Evolutionary conservation across 306 rosid genomes (phyloP).

Genomic region (Cucurbita pepo): DNA sequence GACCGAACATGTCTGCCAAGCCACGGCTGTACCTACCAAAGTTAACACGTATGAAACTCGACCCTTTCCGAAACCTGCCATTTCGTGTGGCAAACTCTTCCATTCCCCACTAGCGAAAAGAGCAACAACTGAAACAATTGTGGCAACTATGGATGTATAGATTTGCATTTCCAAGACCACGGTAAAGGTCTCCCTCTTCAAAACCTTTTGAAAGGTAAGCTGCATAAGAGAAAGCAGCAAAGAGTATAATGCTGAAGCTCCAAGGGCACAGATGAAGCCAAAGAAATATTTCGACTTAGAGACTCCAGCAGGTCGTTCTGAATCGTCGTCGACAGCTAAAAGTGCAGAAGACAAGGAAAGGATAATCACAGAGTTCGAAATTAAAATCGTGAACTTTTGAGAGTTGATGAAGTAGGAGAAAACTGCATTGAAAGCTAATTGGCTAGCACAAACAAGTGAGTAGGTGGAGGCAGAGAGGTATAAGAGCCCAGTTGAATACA

Average conservation of each 20-base stretch:
- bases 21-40: conserved; percentile 58
- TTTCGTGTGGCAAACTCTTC: conserved; percentile 53
- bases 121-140: conserved; percentile 43
- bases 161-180: conserved; percentile 91
- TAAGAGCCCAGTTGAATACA: conserved; percentile 67
- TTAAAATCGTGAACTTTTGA: conserved; percentile 64
- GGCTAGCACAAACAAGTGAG: conserved; percentile 72
- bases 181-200: conserved; percentile 65
- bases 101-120: conserved; percentile 77
- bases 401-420: conserved; percentile 76
- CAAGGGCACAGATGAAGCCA: conserved; percentile 64
- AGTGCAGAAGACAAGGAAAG: conserved; percentile 59
- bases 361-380: conserved; percentile 51
- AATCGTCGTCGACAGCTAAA: conserved; percentile 61
- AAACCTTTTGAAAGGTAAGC: conserved; percentile 59
- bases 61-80: conserved; percentile 44
- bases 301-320: conserved; percentile 28
- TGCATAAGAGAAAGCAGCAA: conserved; percentile 81
- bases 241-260: conserved; percentile 73
- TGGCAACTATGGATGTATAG: conserved; percentile 61
- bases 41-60: conserved; percentile 49
- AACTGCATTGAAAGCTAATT: conserved; percentile 72
- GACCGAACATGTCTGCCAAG: conserved; percentile 87
- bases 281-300: conserved; percentile 25
- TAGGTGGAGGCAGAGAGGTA: conserved; percentile 89